These are phyloP conservation scores for Gaillardinia entomophila DNA, from an alignment of 805 yeast species.

Conservation along the genomic window DNA sequence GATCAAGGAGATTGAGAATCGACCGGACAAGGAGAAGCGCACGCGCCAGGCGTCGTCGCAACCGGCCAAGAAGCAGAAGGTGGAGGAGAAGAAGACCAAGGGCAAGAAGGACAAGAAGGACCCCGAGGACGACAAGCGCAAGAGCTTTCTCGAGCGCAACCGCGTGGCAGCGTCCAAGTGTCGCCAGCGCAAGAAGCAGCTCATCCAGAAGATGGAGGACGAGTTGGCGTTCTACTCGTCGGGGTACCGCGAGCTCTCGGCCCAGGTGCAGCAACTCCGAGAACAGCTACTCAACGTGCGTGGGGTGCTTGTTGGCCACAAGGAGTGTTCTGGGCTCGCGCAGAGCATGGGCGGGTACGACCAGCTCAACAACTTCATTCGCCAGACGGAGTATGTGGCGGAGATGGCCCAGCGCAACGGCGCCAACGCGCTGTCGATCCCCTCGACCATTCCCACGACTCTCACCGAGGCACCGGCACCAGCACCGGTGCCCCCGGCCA, in stretches of 20 bases:
- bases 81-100: conserved; percentile 2
- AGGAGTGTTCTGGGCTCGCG: conserved; percentile 38
- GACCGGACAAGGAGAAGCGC: too few relatives aligned
- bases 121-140: conserved; percentile 44
- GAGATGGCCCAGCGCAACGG: conserved; percentile 18
- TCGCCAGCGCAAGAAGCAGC: conserved; percentile 89
- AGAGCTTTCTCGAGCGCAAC: conserved; percentile 78
- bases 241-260: conserved; percentile 63
- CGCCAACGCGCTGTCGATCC: conserved; percentile 22
- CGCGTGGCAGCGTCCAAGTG: conserved; percentile 94
- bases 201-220: conserved; percentile 74
- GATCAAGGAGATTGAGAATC: neutral
- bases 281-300: conserved; percentile 52
- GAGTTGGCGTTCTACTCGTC: conserved; percentile 65
- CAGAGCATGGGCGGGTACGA: conserved; percentile 44
- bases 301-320: conserved; percentile 43
- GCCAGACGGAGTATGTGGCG: conserved; percentile 23
- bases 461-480: conserved; percentile 11
- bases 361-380: conserved; percentile 37
- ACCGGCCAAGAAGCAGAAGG: conserved; percentile 2
- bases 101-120: conserved; percentile 1
- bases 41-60: neutral
- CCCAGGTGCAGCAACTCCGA: conserved; percentile 51
- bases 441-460: conserved; percentile 37
- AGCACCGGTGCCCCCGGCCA: too few relatives aligned